Base-by-base conservation (phyloP, 108 stramenopile genomes). In the Pseudonitzschia pungens region DNA sequence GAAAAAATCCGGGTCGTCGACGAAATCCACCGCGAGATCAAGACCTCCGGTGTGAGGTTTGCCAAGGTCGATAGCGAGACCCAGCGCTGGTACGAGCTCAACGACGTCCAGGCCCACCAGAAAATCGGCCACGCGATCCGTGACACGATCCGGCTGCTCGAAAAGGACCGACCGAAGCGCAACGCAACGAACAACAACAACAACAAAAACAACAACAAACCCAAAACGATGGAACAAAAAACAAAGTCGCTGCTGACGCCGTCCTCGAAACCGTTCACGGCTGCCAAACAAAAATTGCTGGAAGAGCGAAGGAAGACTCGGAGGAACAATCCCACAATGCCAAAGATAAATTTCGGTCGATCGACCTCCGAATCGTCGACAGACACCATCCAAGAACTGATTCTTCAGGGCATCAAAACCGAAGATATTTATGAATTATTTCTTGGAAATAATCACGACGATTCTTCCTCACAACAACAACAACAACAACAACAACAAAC, bases 71-170 rank as follows among this genome's bases (percentile, higher is more conserved):
- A 76, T 20, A 24, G 14, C 8, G 24, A 50, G 5, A 69, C 57
- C 43, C 41, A 65, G 42, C 43, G 68, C 27, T 76, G 75, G 75
- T 63, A 67, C 45, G 68, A 69, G 51, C 41, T 76, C 18, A 53
- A 68, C 16, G 68, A 69, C 27, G 55, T 36, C 20, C 58, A 51
- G 15, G 75, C 75, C 26, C 41, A 65, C 6, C 68, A 69, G 43
- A 76, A 76, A 68, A 58, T 70, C 59, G 75, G 75, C 4, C 75
- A 76, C 26, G 75, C 75, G 18, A 42, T 76, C 10, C 75, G 75
- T 22, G 75, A 76, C 29, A 50, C 53, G 18, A 70, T 70, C 11
- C 24, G 50, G 22, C 31, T 52, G 45, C 43, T 68, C 31, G 6
- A 27, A 21, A 65, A 65, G 26, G 57, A 27, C 12, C 11, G 27